These are phyloP conservation scores for Rhizoctonia solani DNA, from an alignment of 1,284 basidiomycete genomes.

Conservation along the genomic window DNA sequence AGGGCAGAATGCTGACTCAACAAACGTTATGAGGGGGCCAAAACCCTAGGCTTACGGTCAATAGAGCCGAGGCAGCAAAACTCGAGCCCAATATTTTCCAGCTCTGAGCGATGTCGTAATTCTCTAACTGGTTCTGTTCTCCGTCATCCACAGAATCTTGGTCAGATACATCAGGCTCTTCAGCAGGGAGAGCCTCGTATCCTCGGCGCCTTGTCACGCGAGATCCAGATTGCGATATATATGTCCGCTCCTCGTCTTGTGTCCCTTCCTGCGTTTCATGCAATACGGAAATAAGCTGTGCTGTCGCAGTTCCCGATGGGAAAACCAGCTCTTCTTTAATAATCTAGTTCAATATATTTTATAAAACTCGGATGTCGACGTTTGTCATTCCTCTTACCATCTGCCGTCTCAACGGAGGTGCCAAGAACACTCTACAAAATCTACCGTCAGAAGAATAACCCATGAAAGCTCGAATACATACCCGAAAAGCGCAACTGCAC, in stretches of 20 bases:
- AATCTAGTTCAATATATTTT: constrained; percentile 56
- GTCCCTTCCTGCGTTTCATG: constrained; percentile 50
- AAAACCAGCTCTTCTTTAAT: constrained; percentile 93
- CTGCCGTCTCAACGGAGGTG: constrained; percentile 90
- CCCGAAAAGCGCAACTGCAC: constrained; percentile 91
- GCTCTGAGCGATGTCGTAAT: constrained; percentile 51
- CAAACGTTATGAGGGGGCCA: neutral
- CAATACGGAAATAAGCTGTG: constrained; percentile 92
- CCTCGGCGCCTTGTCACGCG: constrained; percentile 55
- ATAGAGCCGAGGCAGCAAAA: constrained; percentile 67
- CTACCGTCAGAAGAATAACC: neutral
- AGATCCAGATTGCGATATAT: constrained; percentile 51
- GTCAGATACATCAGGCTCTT: constrained; percentile 35
- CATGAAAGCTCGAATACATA: constrained; percentile 46
- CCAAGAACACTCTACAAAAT: constrained; percentile 79
- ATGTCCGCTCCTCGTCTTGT: constrained; percentile 2
- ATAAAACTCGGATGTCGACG: neutral
- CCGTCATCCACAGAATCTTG: constrained; percentile 47
- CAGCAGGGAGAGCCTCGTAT: constrained; percentile 54
- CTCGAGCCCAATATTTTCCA: constrained; percentile 77
- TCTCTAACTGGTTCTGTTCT: constrained; percentile 40
- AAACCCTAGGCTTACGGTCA: constrained; percentile 63
- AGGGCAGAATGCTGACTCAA: too few relatives aligned
- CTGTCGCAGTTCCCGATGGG: constrained; percentile 95
- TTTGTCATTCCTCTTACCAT: constrained; percentile 57